Conservation (phyloP, 2,329 filamentous ascomycete genomes). For the Cordyceps cicadae region DNA sequence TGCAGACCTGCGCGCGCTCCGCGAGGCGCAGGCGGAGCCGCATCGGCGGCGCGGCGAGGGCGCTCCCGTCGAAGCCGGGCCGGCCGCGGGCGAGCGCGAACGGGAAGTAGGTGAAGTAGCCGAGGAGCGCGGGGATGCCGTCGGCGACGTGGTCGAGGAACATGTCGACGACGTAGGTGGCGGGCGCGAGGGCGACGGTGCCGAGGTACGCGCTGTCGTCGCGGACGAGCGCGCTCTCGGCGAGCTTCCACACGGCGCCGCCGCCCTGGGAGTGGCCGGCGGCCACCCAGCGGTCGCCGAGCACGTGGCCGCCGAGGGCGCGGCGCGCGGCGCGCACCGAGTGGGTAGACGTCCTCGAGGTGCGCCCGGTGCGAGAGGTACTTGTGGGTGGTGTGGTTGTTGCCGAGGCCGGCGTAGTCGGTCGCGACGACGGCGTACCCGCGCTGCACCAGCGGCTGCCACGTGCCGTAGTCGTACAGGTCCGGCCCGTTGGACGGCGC, state of each 20-base stretch:
- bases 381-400: conserved; percentile 16
- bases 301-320: background rate
- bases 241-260: conserved; percentile 16
- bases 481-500: conserved; percentile 13
- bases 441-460: conserved; percentile 9
- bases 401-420: conserved; percentile 18
- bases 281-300: conserved; percentile 12
- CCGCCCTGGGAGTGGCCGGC: conserved; percentile 17
- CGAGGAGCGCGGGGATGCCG: background rate
- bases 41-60: background rate
- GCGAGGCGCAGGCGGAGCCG: conserved; percentile 6
- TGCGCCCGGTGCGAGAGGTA: conserved; percentile 13
- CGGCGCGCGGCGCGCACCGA: conserved; percentile 6
- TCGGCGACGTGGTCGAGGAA: background rate
- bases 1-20: conserved; percentile 9
- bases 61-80: background rate
- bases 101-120: conserved; percentile 6
- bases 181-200: conserved; percentile 13
- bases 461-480: conserved; percentile 14
- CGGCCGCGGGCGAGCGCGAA: conserved; percentile 1
- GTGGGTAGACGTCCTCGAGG: conserved; percentile 9
- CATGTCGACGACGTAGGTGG: conserved; percentile 14
- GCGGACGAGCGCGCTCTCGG: conserved; percentile 11
- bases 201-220: conserved; percentile 10
- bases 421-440: conserved; percentile 17